A percentile compares a stretch with the other conserved stretches of the same genome.
phyloP scores from a whole-genome alignment of 2,329 filamentous ascomycete genomes.

The Phaeosphaeria sp. region DNA sequence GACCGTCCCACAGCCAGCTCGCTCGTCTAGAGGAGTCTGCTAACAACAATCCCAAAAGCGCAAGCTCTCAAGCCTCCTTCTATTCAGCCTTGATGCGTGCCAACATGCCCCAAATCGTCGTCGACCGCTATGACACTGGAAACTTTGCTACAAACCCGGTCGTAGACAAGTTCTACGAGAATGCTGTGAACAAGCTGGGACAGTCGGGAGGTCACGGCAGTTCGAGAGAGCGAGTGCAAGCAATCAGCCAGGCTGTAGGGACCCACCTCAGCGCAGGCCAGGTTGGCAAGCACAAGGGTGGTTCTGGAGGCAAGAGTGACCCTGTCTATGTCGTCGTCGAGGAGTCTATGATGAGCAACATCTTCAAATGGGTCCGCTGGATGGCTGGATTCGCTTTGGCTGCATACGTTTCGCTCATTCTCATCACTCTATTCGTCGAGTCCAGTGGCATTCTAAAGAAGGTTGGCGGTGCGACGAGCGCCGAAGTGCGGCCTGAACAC shows the following conservation, averaged over 20 bases:
- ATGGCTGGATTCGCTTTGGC: conserved; percentile 77
- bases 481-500: conserved; percentile 89
- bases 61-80: conserved; percentile 89
- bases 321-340: conserved; percentile 97
- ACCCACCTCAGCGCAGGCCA: conserved; percentile 73
- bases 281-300: conserved; percentile 62
- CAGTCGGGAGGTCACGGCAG: conserved; percentile 53
- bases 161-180: conserved; percentile 79
- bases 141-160: conserved; percentile 81
- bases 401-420: conserved; percentile 78
- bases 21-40: conserved; percentile 89
- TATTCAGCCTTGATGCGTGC: conserved; percentile 90
- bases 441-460: conserved; percentile 80
- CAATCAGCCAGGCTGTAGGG: conserved; percentile 81
- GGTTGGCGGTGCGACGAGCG: conserved; percentile 72
- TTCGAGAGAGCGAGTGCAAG: conserved; percentile 71
- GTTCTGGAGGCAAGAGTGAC: conserved; percentile 76
- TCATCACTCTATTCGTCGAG: conserved; percentile 84
- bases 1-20: conserved; percentile 66
- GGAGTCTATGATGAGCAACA: conserved; percentile 76
- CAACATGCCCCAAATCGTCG: conserved; percentile 90
- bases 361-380: conserved; percentile 95
- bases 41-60: conserved; percentile 88
- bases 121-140: conserved; percentile 87
- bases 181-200: conserved; percentile 71